phyloP scores from a whole-genome alignment of 768 basidiomycete genomes.

The Lactifluus piperatus region DNA sequence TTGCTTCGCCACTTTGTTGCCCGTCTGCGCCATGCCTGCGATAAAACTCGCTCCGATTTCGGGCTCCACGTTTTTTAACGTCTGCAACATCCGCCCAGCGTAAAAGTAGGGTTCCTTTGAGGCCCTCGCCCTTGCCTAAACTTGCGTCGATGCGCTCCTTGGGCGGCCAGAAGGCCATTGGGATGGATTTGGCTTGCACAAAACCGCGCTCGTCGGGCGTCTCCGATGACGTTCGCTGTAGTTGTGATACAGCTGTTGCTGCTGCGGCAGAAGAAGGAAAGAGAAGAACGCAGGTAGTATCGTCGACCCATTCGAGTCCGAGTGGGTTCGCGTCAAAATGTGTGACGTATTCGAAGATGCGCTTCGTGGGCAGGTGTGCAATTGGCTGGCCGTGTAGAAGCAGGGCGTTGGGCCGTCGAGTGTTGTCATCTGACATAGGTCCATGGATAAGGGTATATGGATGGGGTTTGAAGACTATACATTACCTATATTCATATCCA shows the following conservation, averaged over 20 bases:
- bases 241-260: constrained; percentile 37
- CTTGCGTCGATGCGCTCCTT: constrained; percentile 68
- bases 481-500: constrained; percentile 20
- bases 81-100: constrained; percentile 68
- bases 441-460: neutral
- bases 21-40: constrained; percentile 57
- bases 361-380: constrained; percentile 61
- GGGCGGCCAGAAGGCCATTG: constrained; percentile 68
- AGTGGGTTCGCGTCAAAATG: constrained; percentile 69
- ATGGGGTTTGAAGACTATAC: neutral
- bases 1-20: constrained; percentile 41
- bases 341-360: constrained; percentile 74
- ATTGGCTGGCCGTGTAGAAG: constrained; percentile 68
- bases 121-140: constrained; percentile 58
- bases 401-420: constrained; percentile 55
- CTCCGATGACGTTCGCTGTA: constrained; percentile 44
- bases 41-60: constrained; percentile 69
- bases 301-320: constrained; percentile 81
- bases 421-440: constrained; percentile 28
- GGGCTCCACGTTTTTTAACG: constrained; percentile 71
- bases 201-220: constrained; percentile 49
- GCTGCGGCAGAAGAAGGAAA: constrained; percentile 52
- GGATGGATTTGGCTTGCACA: constrained; percentile 59
- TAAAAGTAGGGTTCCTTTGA: constrained; percentile 60
- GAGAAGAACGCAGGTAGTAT: constrained; percentile 72